These are phyloP conservation scores for Emmonsiellopsis sp. DNA, from an alignment of 2,329 filamentous ascomycete genomes.

Conservation along the genomic window DNA sequence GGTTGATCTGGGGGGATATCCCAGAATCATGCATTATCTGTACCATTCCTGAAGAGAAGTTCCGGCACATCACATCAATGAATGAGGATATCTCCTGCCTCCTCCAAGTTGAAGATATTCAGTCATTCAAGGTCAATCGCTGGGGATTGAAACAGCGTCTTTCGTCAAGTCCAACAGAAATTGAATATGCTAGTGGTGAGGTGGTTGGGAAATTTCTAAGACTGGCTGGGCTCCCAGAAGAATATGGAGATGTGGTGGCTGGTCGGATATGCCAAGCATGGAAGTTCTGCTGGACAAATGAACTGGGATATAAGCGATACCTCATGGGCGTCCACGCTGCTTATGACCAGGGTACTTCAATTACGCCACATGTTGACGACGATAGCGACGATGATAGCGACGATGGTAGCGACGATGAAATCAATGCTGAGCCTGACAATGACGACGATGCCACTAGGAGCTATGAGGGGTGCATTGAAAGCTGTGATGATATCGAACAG, in stretches of 20 bases:
- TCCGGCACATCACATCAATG: constrained; percentile 13
- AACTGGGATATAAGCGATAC: background rate
- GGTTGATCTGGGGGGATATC: constrained; percentile 25
- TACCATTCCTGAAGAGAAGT: constrained; percentile 15
- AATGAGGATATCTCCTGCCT: constrained; percentile 15
- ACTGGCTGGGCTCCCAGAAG: constrained; percentile 13
- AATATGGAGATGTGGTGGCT: constrained; percentile 15
- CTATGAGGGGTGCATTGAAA: background rate
- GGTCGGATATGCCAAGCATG: constrained; percentile 15
- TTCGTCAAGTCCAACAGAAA: background rate
- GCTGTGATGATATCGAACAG: background rate
- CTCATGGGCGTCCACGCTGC: too few relatives aligned
- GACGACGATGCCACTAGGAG: background rate
- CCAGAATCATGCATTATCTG: constrained; percentile 19
- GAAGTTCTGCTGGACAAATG: constrained; percentile 10
- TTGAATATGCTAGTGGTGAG: constrained; percentile 13
- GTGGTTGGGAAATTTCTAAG: constrained; percentile 17
- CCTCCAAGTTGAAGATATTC: constrained; percentile 16
- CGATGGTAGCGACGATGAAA: background rate
- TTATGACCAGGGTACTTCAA: too few relatives aligned
- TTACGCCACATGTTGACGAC: background rate
- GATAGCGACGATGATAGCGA: constrained; percentile 2
- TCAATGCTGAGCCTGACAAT: background rate
- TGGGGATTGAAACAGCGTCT: constrained; percentile 8
- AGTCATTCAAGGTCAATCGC: background rate